Conservation (phyloP, 2,329 filamentous ascomycete genomes). For the Aspergillus glaucus region DNA sequence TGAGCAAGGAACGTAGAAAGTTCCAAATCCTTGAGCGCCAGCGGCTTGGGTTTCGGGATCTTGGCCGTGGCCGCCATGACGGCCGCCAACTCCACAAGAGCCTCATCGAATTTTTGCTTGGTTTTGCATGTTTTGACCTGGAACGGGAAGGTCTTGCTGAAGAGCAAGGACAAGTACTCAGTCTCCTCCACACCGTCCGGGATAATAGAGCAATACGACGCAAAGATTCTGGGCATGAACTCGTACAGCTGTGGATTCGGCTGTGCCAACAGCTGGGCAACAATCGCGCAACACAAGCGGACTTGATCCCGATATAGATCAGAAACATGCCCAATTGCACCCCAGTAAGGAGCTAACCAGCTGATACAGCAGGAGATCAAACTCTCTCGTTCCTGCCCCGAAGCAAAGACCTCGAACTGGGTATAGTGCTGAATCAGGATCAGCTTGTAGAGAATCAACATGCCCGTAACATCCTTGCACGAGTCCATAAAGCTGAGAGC, state of each 20-base stretch:
- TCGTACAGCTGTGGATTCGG: slow-evolving; percentile 76
- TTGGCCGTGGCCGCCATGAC: slow-evolving; percentile 77
- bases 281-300: slow-evolving; percentile 83
- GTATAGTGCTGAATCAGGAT: slow-evolving; percentile 90
- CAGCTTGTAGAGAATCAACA: slow-evolving; percentile 85
- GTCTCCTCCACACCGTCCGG: slow-evolving; percentile 55
- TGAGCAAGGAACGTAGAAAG: slow-evolving; percentile 69
- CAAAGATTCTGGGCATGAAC: slow-evolving; percentile 83
- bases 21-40: slow-evolving; percentile 72
- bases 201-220: slow-evolving; percentile 77
- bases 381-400: slow-evolving; percentile 66
- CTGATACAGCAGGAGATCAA: slow-evolving; percentile 75
- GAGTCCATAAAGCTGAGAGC: slow-evolving; percentile 92
- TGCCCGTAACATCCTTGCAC: slow-evolving; percentile 79
- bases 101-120: slow-evolving; percentile 69
- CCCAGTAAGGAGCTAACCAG: slow-evolving; percentile 95
- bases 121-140: slow-evolving; percentile 61
- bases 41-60: slow-evolving; percentile 65
- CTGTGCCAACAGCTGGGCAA: slow-evolving; percentile 76
- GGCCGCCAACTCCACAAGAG: slow-evolving; percentile 79
- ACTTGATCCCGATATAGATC: slow-evolving; percentile 91
- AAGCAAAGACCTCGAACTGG: slow-evolving; percentile 70
- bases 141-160: slow-evolving; percentile 86
- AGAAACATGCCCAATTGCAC: slow-evolving; percentile 62
- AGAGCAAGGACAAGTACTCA: slow-evolving; percentile 71